Percentiles rank a stretch among this genome's conserved stretches.
These are phyloP conservation scores for Termitomyces sp. DNA, from an alignment of 768 basidiomycete genomes.

Conservation along the genomic window DNA sequence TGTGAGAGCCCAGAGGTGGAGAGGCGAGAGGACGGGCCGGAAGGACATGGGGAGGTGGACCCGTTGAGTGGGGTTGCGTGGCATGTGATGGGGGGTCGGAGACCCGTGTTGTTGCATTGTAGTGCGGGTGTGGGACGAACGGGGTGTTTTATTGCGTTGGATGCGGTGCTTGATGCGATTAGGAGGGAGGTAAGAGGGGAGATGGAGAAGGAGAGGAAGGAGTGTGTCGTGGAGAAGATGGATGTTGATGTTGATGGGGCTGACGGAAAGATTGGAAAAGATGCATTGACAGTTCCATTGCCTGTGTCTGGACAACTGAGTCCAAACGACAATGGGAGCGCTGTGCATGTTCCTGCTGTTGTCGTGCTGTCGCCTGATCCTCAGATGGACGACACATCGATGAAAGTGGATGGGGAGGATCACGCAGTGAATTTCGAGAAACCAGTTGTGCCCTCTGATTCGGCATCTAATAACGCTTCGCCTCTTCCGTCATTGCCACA, in stretches of 20 bases:
- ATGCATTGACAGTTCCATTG: neutral
- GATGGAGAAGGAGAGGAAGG: constrained; percentile 1
- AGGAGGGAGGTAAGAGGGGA: constrained; percentile 50
- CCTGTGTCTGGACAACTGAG: neutral
- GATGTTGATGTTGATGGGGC: constrained; percentile 25
- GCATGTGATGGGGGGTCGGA: constrained; percentile 42
- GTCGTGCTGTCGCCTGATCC: neutral
- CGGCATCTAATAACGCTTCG: neutral
- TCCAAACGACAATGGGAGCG: neutral
- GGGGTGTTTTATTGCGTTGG: constrained; percentile 89
- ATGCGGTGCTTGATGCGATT: constrained; percentile 79
- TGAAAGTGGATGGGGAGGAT: neutral
- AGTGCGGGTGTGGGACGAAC: constrained; percentile 96
- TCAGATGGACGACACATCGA: neutral
- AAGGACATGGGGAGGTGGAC: constrained; percentile 38
- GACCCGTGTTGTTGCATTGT: constrained; percentile 81
- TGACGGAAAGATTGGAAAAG: neutral
- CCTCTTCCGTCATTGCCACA: neutral
- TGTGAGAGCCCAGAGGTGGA: constrained; percentile 8
- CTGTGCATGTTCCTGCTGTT: no score
- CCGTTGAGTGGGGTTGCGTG: constrained; percentile 52
- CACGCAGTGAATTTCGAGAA: neutral
- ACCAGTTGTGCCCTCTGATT: neutral
- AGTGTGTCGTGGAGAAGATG: constrained; percentile 25
- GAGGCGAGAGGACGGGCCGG: neutral